A percentile compares a stretch with the other conserved stretches of the same genome.
Conservation (phyloP, 805 yeast species). For the Candida succiphila region DNA sequence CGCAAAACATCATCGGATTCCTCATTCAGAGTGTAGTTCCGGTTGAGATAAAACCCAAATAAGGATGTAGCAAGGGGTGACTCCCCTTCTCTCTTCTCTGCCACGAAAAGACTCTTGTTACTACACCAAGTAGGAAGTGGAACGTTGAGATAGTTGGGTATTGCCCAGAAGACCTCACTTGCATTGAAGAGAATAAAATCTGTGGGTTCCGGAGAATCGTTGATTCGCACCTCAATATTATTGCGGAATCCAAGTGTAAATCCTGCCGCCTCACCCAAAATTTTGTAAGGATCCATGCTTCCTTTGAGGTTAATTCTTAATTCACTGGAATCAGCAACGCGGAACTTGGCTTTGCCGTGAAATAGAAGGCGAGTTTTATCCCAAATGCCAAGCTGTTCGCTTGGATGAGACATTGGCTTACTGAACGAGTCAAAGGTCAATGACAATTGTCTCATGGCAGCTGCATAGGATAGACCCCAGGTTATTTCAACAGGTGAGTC, state of each 20-base stretch:
- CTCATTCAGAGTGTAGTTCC: constrained; percentile 3
- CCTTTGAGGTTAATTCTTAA: constrained; percentile 62
- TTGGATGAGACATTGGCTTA: constrained; percentile 85
- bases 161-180: constrained; percentile 52
- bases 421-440: constrained; percentile 72
- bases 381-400: constrained; percentile 84
- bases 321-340: constrained; percentile 38
- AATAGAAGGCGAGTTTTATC: constrained; percentile 70
- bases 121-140: constrained; percentile 52
- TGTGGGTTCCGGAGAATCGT: constrained; percentile 58
- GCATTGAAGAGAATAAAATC: constrained; percentile 58
- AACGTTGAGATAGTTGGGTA: constrained; percentile 62
- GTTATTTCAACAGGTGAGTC: constrained; percentile 52
- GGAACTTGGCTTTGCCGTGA: constrained; percentile 54
- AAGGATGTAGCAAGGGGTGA: constrained; percentile 10
- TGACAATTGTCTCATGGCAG: constrained; percentile 76
- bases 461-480: constrained; percentile 82
- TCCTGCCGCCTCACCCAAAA: constrained; percentile 64
- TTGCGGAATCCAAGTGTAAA: constrained; percentile 66
- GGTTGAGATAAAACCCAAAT: constrained; percentile 15
- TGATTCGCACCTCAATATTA: constrained; percentile 48
- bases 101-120: constrained; percentile 34
- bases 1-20: constrained; percentile 4
- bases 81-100: constrained; percentile 9
- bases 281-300: constrained; percentile 65